Percentiles rank a stretch among this genome's conserved stretches.
Evolutionary conservation across 805 yeast genomes (phyloP).

Genomic region (Cyberlindnera petersonii): DNA sequence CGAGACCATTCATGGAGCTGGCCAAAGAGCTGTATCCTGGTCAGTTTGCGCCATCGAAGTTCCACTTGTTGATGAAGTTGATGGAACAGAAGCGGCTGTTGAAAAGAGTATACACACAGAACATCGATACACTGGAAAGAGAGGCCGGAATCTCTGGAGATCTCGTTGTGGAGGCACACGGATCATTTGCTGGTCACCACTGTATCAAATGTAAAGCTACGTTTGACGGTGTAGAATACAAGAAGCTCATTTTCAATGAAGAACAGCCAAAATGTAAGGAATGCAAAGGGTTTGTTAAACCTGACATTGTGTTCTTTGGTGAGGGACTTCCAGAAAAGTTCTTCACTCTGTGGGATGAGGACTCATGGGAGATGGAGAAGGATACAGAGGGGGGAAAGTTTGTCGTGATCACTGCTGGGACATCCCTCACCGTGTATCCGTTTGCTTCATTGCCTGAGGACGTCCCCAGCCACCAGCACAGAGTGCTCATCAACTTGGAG

Average conservation of each 20-base stretch:
- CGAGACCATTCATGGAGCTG: constrained; percentile 78
- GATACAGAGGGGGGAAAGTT: constrained; percentile 42
- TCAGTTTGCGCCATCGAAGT: constrained; percentile 74
- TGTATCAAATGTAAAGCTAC: constrained; percentile 70
- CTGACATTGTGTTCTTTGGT: constrained; percentile 93
- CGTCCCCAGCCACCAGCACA: constrained; percentile 40
- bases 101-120: constrained; percentile 81
- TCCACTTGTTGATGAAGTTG: constrained; percentile 68
- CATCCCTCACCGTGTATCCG: constrained; percentile 85
- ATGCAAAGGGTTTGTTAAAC: constrained; percentile 80
- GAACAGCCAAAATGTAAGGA: constrained; percentile 45
- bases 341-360: constrained; percentile 64
- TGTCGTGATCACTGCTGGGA: constrained; percentile 85
- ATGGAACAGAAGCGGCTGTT: constrained; percentile 61
- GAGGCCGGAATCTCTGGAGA: constrained; percentile 70
- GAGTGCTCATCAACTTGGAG: constrained; percentile 75
- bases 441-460: constrained; percentile 82
- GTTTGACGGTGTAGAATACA: constrained; percentile 47
- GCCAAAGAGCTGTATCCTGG: constrained; percentile 90
- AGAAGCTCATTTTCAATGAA: constrained; percentile 33
- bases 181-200: constrained; percentile 81
- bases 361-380: constrained; percentile 26
- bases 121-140: constrained; percentile 88
- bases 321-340: constrained; percentile 74
- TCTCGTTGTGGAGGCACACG: constrained; percentile 85